A percentile compares a stretch with the other conserved stretches of the same genome.
Evolutionary conservation across 2,329 filamentous ascomycete species (phyloP).

Genomic region (Plenodomus tracheiphilus): DNA sequence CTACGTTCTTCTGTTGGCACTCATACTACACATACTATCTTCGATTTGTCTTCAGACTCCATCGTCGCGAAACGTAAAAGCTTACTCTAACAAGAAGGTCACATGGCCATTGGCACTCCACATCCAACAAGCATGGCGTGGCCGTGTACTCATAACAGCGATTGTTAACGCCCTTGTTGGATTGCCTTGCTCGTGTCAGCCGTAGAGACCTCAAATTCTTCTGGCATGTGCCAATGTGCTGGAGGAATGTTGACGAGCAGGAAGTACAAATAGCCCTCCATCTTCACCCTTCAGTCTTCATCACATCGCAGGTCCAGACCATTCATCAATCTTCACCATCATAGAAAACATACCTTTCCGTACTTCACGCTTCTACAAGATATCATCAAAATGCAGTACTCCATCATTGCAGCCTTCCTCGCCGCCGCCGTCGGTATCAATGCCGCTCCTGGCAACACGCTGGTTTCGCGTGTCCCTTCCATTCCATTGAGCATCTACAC

Average conservation of each 20-base stretch:
- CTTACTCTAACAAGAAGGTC: too few species aligned
- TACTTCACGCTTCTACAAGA: neutral
- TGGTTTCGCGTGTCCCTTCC: slow-evolving; percentile 9
- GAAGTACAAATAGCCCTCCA: neutral
- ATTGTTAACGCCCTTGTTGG: slow-evolving; percentile 1
- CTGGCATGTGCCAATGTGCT: neutral
- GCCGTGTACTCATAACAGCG: too few species aligned
- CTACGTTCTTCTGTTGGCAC: too few species aligned
- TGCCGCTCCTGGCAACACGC: slow-evolving; percentile 9
- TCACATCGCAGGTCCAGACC: neutral
- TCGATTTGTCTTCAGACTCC: too few species aligned
- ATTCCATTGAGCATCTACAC: slow-evolving; percentile 18
- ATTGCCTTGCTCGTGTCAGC: slow-evolving; percentile 4
- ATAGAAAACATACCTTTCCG: neutral
- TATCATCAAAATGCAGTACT: slow-evolving; percentile 12
- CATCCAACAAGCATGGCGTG: too few species aligned
- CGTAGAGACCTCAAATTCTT: neutral
- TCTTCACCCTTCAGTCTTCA: neutral
- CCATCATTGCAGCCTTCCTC: slow-evolving; percentile 7
- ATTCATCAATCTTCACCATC: neutral
- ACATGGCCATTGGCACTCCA: too few species aligned
- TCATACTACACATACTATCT: too few species aligned
- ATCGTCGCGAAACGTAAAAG: too few species aligned
- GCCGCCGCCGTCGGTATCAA: slow-evolving; percentile 13
- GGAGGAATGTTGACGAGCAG: neutral